A percentile compares a stretch with the other conserved stretches of the same genome.
These are phyloP conservation scores for Aphanoascus verrucosus DNA, from an alignment of 2,329 filamentous ascomycete species.

Conservation along the genomic window DNA sequence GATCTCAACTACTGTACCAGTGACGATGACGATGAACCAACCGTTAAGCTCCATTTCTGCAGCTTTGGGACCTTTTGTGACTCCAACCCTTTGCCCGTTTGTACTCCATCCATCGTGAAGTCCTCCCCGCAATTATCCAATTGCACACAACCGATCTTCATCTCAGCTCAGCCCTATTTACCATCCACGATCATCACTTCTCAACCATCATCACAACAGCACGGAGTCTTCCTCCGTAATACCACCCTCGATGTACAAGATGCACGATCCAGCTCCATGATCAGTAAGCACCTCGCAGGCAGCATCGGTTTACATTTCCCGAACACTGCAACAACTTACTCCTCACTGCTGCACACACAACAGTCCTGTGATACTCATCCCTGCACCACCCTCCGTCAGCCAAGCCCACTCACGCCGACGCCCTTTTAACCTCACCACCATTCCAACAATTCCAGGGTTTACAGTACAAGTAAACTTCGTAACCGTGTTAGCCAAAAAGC, in stretches of 20 bases:
- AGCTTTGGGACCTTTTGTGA: too few relatives aligned
- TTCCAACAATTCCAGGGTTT: conserved; percentile 11
- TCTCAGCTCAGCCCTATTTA: neutral
- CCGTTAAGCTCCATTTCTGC: neutral
- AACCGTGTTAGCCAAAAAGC: neutral
- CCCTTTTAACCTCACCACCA: neutral
- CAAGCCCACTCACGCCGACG: neutral
- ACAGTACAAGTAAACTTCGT: too few relatives aligned
- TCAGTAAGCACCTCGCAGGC: too few relatives aligned
- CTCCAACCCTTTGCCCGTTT: too few relatives aligned
- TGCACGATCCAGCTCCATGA: too few relatives aligned
- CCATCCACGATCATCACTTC: neutral
- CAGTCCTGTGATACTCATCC: neutral
- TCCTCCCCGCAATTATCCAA: neutral
- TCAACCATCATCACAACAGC: neutral
- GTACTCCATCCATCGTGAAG: too few relatives aligned
- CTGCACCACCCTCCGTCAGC: conserved; percentile 1
- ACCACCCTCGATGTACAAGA: too few relatives aligned
- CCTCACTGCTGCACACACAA: too few relatives aligned
- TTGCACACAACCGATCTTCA: neutral
- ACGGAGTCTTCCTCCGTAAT: too few relatives aligned
- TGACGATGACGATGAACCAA: neutral
- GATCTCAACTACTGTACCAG: neutral
- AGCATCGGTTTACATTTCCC: too few relatives aligned
- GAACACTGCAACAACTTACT: too few relatives aligned